A percentile compares a stretch with the other conserved stretches of the same genome.
Evolutionary conservation across 352 stramenopile genomes (phyloP).

Genomic region (Globisporangium camurandrum): DNA sequence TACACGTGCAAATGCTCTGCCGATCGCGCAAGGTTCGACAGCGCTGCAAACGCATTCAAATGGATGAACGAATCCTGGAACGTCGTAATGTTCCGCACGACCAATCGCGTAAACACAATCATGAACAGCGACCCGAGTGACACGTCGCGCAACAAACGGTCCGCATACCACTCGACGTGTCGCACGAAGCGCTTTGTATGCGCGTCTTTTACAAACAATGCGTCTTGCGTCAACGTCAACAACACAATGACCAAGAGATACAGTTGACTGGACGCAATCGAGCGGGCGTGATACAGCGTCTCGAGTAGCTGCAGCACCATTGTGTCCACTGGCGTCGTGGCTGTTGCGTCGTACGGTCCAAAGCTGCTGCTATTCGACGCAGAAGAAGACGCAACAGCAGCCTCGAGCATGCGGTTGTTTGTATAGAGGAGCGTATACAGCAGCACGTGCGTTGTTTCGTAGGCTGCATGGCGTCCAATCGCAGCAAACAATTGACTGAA

Average conservation of each 20-base stretch:
- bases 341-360: too few species aligned
- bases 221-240: constrained; percentile 57
- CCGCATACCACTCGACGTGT: constrained; percentile 66
- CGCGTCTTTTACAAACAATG: constrained; percentile 48
- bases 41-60: constrained; percentile 55
- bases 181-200: constrained; percentile 53
- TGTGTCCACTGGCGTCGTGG: constrained; percentile 28
- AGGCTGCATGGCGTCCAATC: constrained; percentile 42
- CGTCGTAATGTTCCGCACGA: constrained; percentile 73
- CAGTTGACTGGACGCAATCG: constrained; percentile 49
- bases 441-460: constrained; percentile 61
- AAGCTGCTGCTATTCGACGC: neutral
- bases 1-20: constrained; percentile 70
- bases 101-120: constrained; percentile 68
- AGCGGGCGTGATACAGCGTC: constrained; percentile 59
- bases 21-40: constrained; percentile 68
- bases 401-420: constrained; percentile 44
- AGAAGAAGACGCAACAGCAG: constrained; percentile 21
- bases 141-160: constrained; percentile 71
- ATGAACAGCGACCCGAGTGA: constrained; percentile 70
- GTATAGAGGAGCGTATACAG: constrained; percentile 71
- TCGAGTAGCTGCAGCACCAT: constrained; percentile 62
- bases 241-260: constrained; percentile 73
- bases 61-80: constrained; percentile 80
- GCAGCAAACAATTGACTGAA: constrained; percentile 49